Percentiles rank a stretch among this genome's conserved stretches.
These are phyloP conservation scores for Geotrichum fermentans DNA, from an alignment of 1,139 yeast species.

Conservation along the genomic window DNA sequence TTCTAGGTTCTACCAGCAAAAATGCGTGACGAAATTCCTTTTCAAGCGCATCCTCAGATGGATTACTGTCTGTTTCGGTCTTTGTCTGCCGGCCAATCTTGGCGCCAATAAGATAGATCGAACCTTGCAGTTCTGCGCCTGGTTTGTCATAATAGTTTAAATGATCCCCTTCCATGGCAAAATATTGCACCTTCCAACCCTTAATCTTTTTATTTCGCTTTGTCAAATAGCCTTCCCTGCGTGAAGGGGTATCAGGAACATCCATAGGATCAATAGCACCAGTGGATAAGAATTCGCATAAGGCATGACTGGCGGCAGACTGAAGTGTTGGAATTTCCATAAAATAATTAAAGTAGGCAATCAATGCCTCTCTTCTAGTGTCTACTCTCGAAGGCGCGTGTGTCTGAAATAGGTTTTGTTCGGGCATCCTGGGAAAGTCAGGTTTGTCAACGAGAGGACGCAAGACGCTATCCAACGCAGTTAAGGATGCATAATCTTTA, in stretches of 20 bases:
- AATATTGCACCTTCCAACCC: constrained; percentile 73
- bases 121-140: constrained; percentile 55
- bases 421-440: constrained; percentile 56
- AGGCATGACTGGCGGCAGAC: constrained; percentile 46
- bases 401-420: constrained; percentile 51
- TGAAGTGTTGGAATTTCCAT: constrained; percentile 58
- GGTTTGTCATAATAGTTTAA: constrained; percentile 60
- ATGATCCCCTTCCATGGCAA: constrained; percentile 61
- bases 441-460: constrained; percentile 48
- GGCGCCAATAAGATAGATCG: constrained; percentile 53
- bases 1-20: constrained; percentile 60
- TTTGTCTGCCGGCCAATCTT: constrained; percentile 61
- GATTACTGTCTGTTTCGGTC: constrained; percentile 26
- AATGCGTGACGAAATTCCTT: constrained; percentile 72
- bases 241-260: constrained; percentile 52
- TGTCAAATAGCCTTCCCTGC: constrained; percentile 65
- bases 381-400: constrained; percentile 66
- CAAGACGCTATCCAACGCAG: constrained; percentile 52
- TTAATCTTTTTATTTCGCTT: constrained; percentile 58
- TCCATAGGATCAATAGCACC: constrained; percentile 65
- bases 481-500: constrained; percentile 54
- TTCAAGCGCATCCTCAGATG: constrained; percentile 49
- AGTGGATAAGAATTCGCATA: constrained; percentile 64
- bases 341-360: constrained; percentile 53
- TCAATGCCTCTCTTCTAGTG: constrained; percentile 50